Percentiles rank a stretch among this genome's conserved stretches.
Conservation (phyloP, 257 asterid genomes). For the Voacanga thouarsii region DNA sequence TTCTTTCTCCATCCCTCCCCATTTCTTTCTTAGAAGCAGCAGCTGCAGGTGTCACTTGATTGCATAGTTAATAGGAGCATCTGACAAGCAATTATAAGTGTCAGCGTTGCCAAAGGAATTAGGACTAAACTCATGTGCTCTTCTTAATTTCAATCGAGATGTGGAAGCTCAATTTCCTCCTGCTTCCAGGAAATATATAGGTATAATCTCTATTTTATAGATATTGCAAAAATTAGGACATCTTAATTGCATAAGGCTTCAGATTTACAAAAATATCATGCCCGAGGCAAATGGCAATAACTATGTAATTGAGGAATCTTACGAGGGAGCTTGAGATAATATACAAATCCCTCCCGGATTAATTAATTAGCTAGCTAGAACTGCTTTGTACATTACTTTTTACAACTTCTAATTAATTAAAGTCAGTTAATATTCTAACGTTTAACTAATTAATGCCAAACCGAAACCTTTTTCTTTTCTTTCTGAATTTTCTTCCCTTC, state of each 20-base stretch:
- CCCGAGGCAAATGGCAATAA: background rate
- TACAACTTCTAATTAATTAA: too few relatives aligned
- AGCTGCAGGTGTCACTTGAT: background rate
- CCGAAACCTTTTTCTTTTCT: too few relatives aligned
- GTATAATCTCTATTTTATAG: too few relatives aligned
- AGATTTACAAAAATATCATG: too few relatives aligned
- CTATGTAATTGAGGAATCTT: too few relatives aligned
- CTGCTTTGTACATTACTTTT: too few relatives aligned
- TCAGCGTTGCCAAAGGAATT: constrained; percentile 6
- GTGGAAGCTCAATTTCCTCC: background rate
- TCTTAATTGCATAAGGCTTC: background rate
- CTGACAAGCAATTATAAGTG: background rate
- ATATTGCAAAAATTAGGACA: background rate
- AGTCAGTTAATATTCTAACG: background rate
- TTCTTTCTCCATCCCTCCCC: too few relatives aligned
- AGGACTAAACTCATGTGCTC: background rate
- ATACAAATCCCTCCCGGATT: too few relatives aligned
- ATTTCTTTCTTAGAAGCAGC: too few relatives aligned
- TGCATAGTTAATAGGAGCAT: background rate
- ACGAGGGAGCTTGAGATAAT: too few relatives aligned
- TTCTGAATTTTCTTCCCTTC: too few relatives aligned
- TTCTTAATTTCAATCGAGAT: background rate
- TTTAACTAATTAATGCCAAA: background rate
- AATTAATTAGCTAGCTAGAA: too few relatives aligned
- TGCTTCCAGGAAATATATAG: background rate